phyloP scores from a whole-genome alignment of 192 early-diverging fungal genomes.

The Mortierella alpina region DNA sequence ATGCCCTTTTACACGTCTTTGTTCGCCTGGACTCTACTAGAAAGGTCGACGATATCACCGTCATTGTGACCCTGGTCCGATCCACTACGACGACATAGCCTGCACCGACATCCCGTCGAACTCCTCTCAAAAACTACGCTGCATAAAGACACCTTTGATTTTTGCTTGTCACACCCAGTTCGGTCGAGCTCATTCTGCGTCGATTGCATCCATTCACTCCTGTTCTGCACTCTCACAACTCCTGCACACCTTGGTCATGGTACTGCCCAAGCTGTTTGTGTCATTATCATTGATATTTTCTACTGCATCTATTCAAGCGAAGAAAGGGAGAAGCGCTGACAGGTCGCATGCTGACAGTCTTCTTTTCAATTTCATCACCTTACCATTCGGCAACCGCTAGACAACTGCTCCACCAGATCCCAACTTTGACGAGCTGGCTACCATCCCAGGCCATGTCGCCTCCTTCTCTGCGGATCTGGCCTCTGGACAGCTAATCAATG shows the following conservation, averaged over 20 bases:
- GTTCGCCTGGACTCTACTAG: slow-evolving; percentile 22
- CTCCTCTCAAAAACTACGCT: too few species aligned
- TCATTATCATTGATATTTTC: too few species aligned
- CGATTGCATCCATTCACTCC: too few species aligned
- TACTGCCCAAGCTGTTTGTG: too few species aligned
- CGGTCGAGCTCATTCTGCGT: too few species aligned
- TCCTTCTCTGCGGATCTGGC: slow-evolving; percentile 50
- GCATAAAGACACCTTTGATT: too few species aligned
- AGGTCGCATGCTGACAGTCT: background rate
- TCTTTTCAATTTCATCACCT: background rate
- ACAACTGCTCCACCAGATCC: slow-evolving; percentile 54
- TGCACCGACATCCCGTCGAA: too few species aligned
- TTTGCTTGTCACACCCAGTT: too few species aligned
- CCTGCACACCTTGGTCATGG: too few species aligned
- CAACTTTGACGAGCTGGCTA: slow-evolving; percentile 45
- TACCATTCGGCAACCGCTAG: slow-evolving; percentile 1
- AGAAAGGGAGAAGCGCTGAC: too few species aligned
- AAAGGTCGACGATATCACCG: slow-evolving; percentile 71
- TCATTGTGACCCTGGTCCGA: slow-evolving; percentile 63
- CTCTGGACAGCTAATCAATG: slow-evolving; percentile 47
- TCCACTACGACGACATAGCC: background rate
- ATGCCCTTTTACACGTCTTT: background rate
- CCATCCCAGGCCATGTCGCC: slow-evolving; percentile 50
- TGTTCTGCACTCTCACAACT: too few species aligned
- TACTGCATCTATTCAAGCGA: too few species aligned